A percentile compares a stretch with the other conserved stretches of the same genome.
Conservation (phyloP, 345 rosid genomes). For the Eucalyptus polyanthemos region DNA sequence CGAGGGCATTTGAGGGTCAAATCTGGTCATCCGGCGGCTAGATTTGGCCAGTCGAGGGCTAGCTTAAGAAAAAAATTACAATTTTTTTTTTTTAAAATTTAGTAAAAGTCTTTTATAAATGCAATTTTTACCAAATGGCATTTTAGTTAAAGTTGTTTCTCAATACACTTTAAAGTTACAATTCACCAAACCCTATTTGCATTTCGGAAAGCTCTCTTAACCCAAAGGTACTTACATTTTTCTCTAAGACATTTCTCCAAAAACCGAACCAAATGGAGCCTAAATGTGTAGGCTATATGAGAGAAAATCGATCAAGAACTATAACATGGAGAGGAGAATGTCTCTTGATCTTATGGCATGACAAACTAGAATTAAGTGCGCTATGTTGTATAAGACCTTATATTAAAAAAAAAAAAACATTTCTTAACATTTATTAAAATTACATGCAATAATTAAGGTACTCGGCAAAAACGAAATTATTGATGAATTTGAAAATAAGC, state of each 20-base stretch:
- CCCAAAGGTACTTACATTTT: accelerated
- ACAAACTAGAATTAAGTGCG: accelerated
- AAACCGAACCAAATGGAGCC: accelerated
- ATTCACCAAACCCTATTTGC: no score
- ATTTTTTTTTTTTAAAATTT: no score
- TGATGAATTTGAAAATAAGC: neutral
- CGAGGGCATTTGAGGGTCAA: accelerated
- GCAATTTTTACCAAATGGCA: no score
- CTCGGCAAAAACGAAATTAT: neutral
- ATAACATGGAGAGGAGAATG: neutral
- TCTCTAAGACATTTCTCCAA: accelerated
- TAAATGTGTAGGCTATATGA: neutral
- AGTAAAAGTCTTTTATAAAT: no score
- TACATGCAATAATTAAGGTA: neutral
- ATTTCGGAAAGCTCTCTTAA: accelerated
- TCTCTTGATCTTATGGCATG: neutral
- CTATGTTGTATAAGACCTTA: no score
- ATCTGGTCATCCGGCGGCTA: no score
- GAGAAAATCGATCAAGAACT: no score
- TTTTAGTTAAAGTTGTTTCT: no score
- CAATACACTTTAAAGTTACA: no score
- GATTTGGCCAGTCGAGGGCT: accelerated
- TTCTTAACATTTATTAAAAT: no score
- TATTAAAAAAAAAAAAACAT: no score
- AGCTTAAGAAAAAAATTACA: no score